A percentile compares a stretch with the other conserved stretches of the same genome.
These are phyloP conservation scores for Eucalyptus regnans DNA, from an alignment of 345 rosid genomes.

Conservation along the genomic window DNA sequence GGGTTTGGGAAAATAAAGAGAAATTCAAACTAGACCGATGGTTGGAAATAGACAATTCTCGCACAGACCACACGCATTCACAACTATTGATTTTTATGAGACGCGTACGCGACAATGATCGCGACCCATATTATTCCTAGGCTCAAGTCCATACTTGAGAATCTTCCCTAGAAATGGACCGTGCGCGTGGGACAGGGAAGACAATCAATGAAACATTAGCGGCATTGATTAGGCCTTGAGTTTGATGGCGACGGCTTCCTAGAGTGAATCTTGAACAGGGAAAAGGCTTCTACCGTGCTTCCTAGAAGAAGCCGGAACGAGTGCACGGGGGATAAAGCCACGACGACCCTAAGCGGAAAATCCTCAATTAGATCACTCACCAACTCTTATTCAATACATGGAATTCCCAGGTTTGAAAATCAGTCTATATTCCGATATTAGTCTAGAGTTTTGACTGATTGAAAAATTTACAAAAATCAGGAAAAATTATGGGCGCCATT, in stretches of 20 bases:
- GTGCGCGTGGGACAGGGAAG: background rate
- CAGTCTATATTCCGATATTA: background rate
- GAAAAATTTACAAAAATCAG: background rate
- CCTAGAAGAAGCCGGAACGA: background rate
- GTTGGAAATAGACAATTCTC: fast-evolving
- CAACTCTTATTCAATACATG: background rate
- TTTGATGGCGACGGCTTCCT: background rate
- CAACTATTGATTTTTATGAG: background rate
- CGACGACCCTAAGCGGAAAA: background rate
- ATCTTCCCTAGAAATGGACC: background rate
- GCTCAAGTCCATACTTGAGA: background rate
- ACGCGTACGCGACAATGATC: fast-evolving
- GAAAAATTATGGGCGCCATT: background rate
- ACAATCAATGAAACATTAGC: background rate
- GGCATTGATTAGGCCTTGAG: background rate
- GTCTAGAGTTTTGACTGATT: background rate
- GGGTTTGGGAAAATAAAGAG: background rate
- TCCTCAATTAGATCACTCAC: background rate
- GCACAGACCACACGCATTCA: fast-evolving
- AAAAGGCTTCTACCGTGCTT: background rate
- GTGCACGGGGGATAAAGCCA: background rate
- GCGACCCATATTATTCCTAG: background rate
- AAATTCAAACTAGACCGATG: background rate
- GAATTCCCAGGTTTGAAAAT: background rate
- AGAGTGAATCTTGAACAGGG: background rate